A percentile compares a stretch with the other conserved stretches of the same genome.
These are phyloP conservation scores for Periconia sp. DNA, from an alignment of 2,329 filamentous ascomycete genomes.

Conservation along the genomic window DNA sequence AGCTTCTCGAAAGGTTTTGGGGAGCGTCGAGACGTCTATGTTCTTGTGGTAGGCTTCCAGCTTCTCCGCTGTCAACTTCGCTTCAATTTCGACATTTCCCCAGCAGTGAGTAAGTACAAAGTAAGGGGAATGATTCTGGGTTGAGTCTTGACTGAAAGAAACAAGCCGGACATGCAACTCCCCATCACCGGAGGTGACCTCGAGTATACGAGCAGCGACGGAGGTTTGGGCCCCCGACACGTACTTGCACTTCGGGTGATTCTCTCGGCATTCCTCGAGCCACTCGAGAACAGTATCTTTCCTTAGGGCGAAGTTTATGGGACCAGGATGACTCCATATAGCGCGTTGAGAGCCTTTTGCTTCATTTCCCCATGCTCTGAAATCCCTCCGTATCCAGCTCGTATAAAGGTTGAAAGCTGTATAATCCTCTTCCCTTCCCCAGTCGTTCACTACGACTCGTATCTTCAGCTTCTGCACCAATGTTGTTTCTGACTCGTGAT, in stretches of 20 bases:
- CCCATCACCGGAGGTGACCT: not conserved
- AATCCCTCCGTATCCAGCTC: too few relatives aligned
- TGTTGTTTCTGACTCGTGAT: not conserved
- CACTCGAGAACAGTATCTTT: not conserved
- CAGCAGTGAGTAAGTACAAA: conserved; percentile 1
- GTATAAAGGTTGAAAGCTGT: too few relatives aligned
- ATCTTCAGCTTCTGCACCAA: not conserved
- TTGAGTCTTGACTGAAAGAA: not conserved
- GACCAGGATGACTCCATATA: not conserved
- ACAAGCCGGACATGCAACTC: not conserved
- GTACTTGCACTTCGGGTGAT: not conserved
- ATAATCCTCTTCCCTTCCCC: too few relatives aligned
- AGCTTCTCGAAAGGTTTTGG: conserved; percentile 1
- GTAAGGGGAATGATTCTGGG: not conserved
- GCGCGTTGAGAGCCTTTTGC: not conserved
- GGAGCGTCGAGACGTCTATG: not conserved
- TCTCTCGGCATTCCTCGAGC: not conserved
- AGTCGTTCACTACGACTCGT: not conserved
- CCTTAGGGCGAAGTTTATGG: not conserved
- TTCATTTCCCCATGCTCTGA: not conserved
- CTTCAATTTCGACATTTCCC: not conserved
- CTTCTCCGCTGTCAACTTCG: not conserved
- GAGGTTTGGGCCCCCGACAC: too few relatives aligned
- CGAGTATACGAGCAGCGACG: not conserved
- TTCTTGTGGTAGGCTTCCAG: not conserved